Evolutionary conservation across 441 rosid species (phyloP).

Genomic region (Brassica hybrid): DNA sequence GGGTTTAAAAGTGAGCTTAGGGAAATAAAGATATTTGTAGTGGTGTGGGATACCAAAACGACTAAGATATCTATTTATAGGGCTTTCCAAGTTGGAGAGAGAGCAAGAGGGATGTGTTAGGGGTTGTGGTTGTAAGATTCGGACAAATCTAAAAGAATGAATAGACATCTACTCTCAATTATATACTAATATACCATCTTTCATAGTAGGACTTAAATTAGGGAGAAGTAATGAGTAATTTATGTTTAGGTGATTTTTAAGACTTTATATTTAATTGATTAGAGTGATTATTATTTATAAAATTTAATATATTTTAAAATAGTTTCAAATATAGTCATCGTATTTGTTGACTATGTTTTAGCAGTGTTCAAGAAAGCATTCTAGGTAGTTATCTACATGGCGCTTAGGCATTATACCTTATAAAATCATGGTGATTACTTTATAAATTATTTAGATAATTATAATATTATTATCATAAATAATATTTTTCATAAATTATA

Average conservation of each 20-base stretch:
- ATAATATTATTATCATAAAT: no score
- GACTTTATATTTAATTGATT: not conserved
- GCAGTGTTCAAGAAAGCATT: no score
- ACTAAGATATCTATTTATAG: conserved; percentile 38
- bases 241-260: not conserved
- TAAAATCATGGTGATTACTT: no score
- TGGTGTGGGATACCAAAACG: conserved; percentile 33
- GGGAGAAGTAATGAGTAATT: conserved; percentile 1
- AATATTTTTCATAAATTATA: no score
- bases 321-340: not conserved
- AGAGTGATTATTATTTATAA: not conserved
- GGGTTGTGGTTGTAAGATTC: conserved; percentile 22
- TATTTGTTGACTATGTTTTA: not conserved
- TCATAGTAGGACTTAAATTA: not conserved
- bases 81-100: conserved; percentile 18
- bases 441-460: no score
- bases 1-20: conserved; percentile 16
- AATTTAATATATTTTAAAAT: not conserved
- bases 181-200: conserved; percentile 2
- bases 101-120: conserved; percentile 4
- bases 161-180: conserved; percentile 5
- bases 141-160: conserved; percentile 17
- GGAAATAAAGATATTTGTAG: conserved; percentile 20
- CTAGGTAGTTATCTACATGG: no score
- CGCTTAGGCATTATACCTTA: no score